These are phyloP conservation scores for Sphaerobolus stellatus DNA, from an alignment of 1,284 basidiomycete genomes.

Conservation along the genomic window DNA sequence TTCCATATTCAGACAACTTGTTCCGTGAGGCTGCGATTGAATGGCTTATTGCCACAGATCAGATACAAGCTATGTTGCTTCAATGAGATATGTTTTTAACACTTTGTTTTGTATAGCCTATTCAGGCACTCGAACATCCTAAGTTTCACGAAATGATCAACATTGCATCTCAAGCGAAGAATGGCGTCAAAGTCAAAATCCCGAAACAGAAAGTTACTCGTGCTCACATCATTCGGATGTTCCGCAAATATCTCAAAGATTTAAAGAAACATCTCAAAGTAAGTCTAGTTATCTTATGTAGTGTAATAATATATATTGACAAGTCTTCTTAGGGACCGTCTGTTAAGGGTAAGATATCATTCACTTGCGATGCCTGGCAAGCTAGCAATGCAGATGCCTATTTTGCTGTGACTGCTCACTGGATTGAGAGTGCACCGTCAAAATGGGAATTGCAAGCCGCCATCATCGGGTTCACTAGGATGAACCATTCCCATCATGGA, in stretches of 20 bases:
- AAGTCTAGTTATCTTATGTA: constrained; percentile 14
- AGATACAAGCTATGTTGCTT: constrained; percentile 27
- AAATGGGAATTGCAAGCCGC: constrained; percentile 29
- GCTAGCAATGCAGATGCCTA: constrained; percentile 37
- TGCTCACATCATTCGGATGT: constrained; percentile 32
- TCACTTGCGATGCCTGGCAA: constrained; percentile 41
- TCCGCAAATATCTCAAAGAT: constrained; percentile 30
- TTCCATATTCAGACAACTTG: constrained; percentile 29
- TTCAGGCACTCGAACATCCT: constrained; percentile 31
- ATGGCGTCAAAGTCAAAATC: constrained; percentile 25
- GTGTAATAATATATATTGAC: neutral
- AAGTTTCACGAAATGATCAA: constrained; percentile 32
- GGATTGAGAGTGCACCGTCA: constrained; percentile 31
- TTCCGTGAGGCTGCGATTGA: constrained; percentile 32
- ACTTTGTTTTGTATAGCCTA: constrained; percentile 23
- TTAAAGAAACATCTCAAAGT: constrained; percentile 31
- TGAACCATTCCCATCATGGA: constrained; percentile 36
- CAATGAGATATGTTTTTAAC: neutral
- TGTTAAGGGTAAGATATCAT: constrained; percentile 29
- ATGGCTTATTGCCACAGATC: constrained; percentile 39
- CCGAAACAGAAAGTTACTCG: constrained; percentile 26
- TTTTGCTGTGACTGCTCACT: constrained; percentile 37
- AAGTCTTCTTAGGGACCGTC: constrained; percentile 20
- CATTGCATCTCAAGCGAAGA: constrained; percentile 27
- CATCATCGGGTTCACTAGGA: constrained; percentile 33